Evolutionary conservation across 352 stramenopile genomes (phyloP), one percentile per base, ranked within the genome.

Genomic region (Hyaloperonospora brassicae): DNA sequence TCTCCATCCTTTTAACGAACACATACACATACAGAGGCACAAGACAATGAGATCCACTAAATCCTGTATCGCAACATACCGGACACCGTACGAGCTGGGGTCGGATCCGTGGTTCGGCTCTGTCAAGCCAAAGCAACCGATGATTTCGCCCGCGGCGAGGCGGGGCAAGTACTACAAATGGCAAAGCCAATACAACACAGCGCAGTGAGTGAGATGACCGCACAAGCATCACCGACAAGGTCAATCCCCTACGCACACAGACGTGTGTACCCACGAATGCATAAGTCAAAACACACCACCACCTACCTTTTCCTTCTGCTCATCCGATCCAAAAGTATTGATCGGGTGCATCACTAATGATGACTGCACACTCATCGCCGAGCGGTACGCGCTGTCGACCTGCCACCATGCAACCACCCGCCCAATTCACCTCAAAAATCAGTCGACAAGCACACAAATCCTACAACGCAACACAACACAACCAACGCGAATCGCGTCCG

Each of bases 341-440:
- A 99, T 98, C 38, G 96, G 96, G 72, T 98, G 90, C 96, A 99
- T 98, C 27, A 99, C 96, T 14, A 98, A 71, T 40, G 89, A 97
- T 49, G 86, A 98, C 72, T 98, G 96, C 27, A 99, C 96, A 60
- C 86, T 97, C 92, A 99, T 98, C 44, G 94, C 93, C 35, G 90
- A 98, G 22, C 96, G 79, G 76, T 98, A 99, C 9, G 83, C 85
- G 31, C 89, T 98, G 80, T 99, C 96, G 3, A 98, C 80, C 70
- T 87, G 41, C 14, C 36, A 41, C 24, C 40, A n/a, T 9, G 35
- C 41, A 38, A 8, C 36, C 36, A 10, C 6, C 14, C 22, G 23
- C 3, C 22, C n/a, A 44, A 14, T 23, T 44, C 22, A 24, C 5
- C 10, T 44, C 39, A 21, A 11, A 24, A n/a, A 44, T 44, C 5